Base-by-base conservation (phyloP, 148 eudicot genomes). In the Rhododendron molle region DNA sequence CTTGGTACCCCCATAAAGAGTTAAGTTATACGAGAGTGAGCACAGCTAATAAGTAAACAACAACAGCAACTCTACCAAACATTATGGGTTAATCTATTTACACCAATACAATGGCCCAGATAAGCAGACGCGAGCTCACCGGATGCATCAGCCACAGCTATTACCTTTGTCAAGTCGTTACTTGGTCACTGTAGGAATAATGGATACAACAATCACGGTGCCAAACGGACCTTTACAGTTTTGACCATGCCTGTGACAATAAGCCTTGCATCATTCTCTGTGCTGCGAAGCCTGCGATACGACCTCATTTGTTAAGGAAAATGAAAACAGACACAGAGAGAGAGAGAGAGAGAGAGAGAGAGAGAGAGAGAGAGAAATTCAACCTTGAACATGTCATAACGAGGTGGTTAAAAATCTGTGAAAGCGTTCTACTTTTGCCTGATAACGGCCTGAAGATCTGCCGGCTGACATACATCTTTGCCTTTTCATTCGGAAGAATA, bases 401-500 rank as follows among this genome's bases (percentile, higher is more conserved):
- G 82, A 58, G 34, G 92, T 80, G 44, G 88, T 86, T 77, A 94
- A 76, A 84, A 92, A 85, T 88, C 65, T 86, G 87, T 90, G 93
- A 56, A 96, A 96, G 15, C 91, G 89, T 49, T 90, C 87, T 81
- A 87, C 82, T 87, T 90, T 87, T 43, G 87, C 85, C 86, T 89
- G 90, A 80, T 77, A 77, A 21, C 77, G 86, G 81, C 54, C 28
- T 32, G 81, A 87, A n/a, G 88, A 67, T 49, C 36, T 28, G 81
- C 88, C 88, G 11, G 69, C 86, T 36, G 91, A 85, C 81, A 71
- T 47, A 23, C 56, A 82, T 86, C 87, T 86, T 85, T 90, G 88
- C 43, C 87, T 90, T 85, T 88, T 92, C 47, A 86, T 34, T 69
- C 94, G 95, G 78, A 80, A 90, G 81, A 93, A 92, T 88, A 85